Conservation (phyloP, 2,329 filamentous ascomycete genomes). For the Sporothrix humicola region DNA sequence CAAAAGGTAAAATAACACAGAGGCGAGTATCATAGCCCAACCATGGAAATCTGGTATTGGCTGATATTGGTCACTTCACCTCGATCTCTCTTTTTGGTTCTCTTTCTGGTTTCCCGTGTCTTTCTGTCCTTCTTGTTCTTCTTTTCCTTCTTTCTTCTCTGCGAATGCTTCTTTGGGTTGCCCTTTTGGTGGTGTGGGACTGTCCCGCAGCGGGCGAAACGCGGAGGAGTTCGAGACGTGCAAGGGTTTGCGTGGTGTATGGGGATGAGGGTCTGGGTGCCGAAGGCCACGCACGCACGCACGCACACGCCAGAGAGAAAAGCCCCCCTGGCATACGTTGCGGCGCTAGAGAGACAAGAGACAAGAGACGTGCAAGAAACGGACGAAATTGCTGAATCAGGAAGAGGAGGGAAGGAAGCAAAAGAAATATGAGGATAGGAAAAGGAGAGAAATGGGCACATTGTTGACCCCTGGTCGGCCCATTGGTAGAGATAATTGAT, state of each 20-base stretch:
- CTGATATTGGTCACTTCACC: conserved; percentile 12
- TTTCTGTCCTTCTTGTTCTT: conserved; percentile 1
- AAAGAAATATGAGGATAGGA: neutral
- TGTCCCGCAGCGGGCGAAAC: conserved; percentile 38
- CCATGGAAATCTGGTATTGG: conserved; percentile 12
- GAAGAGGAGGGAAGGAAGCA: neutral
- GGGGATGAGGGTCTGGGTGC: conserved; percentile 27
- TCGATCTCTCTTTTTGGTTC: neutral
- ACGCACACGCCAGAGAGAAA: conserved; percentile 21
- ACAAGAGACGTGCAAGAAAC: neutral
- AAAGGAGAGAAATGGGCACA: neutral
- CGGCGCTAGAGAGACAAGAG: conserved; percentile 29
- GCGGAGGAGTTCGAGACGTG: conserved; percentile 37
- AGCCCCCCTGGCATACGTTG: conserved; percentile 22
- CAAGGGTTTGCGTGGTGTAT: conserved; percentile 33
- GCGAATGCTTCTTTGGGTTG: conserved; percentile 17
- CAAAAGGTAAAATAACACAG: neutral
- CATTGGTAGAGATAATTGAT: neutral
- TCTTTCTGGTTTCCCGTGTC: neutral
- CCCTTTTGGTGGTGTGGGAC: conserved; percentile 26
- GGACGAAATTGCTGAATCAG: conserved; percentile 16
- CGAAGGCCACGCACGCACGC: conserved; percentile 34
- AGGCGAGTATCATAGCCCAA: conserved; percentile 11
- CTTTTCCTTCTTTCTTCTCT: neutral
- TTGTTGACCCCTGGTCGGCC: neutral